Evolutionary conservation across 768 basidiomycete genomes (phyloP).

Genomic region (Phylloporus scabripes): DNA sequence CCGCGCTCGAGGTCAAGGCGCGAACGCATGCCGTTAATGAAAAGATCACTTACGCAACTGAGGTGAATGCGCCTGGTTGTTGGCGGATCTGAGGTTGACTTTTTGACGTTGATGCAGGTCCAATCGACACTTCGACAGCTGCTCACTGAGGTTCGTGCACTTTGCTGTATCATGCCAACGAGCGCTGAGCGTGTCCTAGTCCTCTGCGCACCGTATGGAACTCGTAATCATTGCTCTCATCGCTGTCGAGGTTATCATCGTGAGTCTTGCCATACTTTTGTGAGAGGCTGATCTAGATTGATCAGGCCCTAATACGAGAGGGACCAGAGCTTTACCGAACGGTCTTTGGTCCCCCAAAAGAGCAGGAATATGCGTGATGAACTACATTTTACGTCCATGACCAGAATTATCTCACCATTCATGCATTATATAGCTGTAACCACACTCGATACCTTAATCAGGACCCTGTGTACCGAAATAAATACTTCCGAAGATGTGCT

Average conservation of each 20-base stretch:
- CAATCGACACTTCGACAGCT: slow-evolving; percentile 88
- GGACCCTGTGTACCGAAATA: not conserved
- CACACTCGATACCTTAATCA: slow-evolving; percentile 4
- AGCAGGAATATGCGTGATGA: slow-evolving; percentile 1
- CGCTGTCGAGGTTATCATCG: slow-evolving; percentile 91
- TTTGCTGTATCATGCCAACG: not conserved
- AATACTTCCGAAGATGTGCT: not conserved
- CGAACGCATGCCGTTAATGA: slow-evolving; percentile 82
- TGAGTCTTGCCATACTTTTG: slow-evolving; percentile 32
- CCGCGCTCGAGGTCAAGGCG: slow-evolving; percentile 80
- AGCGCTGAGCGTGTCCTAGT: slow-evolving; percentile 40
- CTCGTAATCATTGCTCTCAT: slow-evolving; percentile 92
- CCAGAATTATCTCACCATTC: slow-evolving; percentile 2
- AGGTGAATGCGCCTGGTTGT: slow-evolving; percentile 34
- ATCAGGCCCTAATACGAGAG: slow-evolving; percentile 68
- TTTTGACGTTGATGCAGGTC: slow-evolving; percentile 36
- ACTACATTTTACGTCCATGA: slow-evolving; percentile 1
- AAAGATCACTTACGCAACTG: slow-evolving; percentile 87
- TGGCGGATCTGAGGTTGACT: not conserved
- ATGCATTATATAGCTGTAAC: slow-evolving; percentile 2
- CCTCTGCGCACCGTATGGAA: slow-evolving; percentile 89
- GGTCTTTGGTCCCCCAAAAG: slow-evolving; percentile 22
- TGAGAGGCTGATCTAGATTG: not conserved
- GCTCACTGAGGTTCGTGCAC: slow-evolving; percentile 60
- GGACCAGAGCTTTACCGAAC: slow-evolving; percentile 73